Evolutionary conservation across 2,329 filamentous ascomycete species (phyloP).

Genomic region (Talaromyces islandicus): DNA sequence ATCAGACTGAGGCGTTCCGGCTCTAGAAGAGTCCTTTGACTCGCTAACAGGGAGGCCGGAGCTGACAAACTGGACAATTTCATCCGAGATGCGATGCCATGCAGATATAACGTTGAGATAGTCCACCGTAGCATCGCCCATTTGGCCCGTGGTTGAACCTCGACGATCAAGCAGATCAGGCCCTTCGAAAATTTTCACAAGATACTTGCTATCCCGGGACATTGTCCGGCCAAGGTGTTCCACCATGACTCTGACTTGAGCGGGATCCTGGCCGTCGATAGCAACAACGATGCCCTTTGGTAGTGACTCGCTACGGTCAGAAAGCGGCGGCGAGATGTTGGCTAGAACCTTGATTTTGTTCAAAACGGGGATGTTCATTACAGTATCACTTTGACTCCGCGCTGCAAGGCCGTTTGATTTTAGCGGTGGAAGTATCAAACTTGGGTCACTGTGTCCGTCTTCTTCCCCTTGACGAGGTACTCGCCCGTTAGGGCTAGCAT

Average conservation of each 20-base stretch:
- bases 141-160: conserved; percentile 23
- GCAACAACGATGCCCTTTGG: conserved; percentile 74
- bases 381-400: conserved; percentile 54
- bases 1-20: conserved; percentile 7
- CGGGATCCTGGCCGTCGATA: conserved; percentile 66
- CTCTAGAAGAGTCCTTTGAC: conserved; percentile 9
- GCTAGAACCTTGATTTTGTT: conserved; percentile 72
- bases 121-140: conserved; percentile 42
- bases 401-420: conserved; percentile 35
- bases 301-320: conserved; percentile 23
- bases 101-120: conserved; percentile 63
- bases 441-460: conserved; percentile 40
- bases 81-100: conserved; percentile 70
- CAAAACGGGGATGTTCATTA: conserved; percentile 68
- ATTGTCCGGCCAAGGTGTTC: conserved; percentile 55
- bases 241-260: conserved; percentile 61
- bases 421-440: conserved; percentile 49
- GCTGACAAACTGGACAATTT: conserved; percentile 59
- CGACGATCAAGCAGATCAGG: conserved; percentile 25
- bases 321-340: conserved; percentile 66
- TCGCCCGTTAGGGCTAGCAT: conserved; percentile 51
- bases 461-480: conserved; percentile 21
- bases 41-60: conserved; percentile 16
- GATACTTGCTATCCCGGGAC: conserved; percentile 47
- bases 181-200: conserved; percentile 46